These are phyloP conservation scores for Boletus sp. DNA, from an alignment of 768 basidiomycete genomes.

Conservation along the genomic window DNA sequence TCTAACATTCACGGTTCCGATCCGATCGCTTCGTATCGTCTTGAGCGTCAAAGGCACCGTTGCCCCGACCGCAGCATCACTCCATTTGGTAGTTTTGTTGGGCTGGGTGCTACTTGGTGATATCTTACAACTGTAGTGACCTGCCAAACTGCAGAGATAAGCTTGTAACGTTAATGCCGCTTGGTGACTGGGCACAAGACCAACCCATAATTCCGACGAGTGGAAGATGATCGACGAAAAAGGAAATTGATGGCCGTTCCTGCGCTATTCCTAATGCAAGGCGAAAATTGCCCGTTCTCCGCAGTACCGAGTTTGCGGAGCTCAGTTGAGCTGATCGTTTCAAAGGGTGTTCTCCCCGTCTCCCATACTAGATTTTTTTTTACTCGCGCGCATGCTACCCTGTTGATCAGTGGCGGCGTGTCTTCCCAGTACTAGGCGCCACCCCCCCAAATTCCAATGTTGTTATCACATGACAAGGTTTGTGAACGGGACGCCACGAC, in stretches of 20 bases:
- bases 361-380: constrained; percentile 3
- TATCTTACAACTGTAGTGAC: background rate
- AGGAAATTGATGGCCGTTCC: background rate
- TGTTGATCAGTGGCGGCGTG: constrained; percentile 3
- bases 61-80: background rate
- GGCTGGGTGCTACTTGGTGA: background rate
- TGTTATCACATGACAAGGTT: background rate
- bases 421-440: constrained; percentile 15
- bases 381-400: constrained; percentile 17
- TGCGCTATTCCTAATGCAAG: background rate
- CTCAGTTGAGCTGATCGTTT: constrained; percentile 7
- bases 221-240: background rate
- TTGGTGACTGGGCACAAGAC: background rate
- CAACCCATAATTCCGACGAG: background rate
- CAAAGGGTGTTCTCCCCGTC: background rate
- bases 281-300: background rate
- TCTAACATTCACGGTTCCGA: constrained; percentile 9
- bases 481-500: constrained; percentile 16
- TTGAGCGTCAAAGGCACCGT: constrained; percentile 15
- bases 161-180: background rate
- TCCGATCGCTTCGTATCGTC: constrained; percentile 16
- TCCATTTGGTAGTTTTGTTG: background rate
- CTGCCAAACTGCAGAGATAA: background rate
- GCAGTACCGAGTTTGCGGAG: background rate
- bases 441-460: background rate